Evolutionary conservation across 441 rosid species (phyloP).

Genomic region (Aquilaria agallochum): DNA sequence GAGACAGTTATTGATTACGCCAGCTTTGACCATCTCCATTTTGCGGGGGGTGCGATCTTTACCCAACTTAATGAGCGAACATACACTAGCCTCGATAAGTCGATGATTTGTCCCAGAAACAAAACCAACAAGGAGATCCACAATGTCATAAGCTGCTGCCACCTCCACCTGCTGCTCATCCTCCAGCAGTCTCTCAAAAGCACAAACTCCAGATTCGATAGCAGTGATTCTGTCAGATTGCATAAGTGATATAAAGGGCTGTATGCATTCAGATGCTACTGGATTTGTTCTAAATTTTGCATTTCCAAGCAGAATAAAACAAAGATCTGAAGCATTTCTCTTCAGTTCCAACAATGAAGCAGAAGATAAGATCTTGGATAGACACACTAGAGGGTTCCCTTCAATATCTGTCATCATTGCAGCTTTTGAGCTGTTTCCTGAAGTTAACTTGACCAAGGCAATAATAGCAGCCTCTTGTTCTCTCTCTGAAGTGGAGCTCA

Average conservation of each 20-base stretch:
- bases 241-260: slow-evolving; percentile 60
- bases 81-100: slow-evolving; percentile 69
- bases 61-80: slow-evolving; percentile 74
- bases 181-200: slow-evolving; percentile 72
- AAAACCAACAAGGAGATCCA: slow-evolving; percentile 62
- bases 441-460: slow-evolving; percentile 65
- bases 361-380: slow-evolving; percentile 58
- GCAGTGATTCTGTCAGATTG: slow-evolving; percentile 40
- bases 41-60: slow-evolving; percentile 75
- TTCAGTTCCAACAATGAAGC: slow-evolving; percentile 63
- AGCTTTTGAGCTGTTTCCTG: slow-evolving; percentile 48
- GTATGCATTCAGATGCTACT: slow-evolving; percentile 50
- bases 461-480: slow-evolving; percentile 71
- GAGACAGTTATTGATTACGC: slow-evolving; percentile 69
- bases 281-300: slow-evolving; percentile 49
- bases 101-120: slow-evolving; percentile 54
- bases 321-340: slow-evolving; percentile 68
- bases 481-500: slow-evolving; percentile 58
- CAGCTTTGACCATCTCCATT: slow-evolving; percentile 76
- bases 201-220: slow-evolving; percentile 68
- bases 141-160: slow-evolving; percentile 47
- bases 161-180: slow-evolving; percentile 56
- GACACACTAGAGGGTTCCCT: slow-evolving; percentile 63
- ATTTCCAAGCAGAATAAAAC: slow-evolving; percentile 47
- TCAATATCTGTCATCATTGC: slow-evolving; percentile 45